Conservation (phyloP, 805 yeast species). For the Candida pseudoglaebosa region DNA sequence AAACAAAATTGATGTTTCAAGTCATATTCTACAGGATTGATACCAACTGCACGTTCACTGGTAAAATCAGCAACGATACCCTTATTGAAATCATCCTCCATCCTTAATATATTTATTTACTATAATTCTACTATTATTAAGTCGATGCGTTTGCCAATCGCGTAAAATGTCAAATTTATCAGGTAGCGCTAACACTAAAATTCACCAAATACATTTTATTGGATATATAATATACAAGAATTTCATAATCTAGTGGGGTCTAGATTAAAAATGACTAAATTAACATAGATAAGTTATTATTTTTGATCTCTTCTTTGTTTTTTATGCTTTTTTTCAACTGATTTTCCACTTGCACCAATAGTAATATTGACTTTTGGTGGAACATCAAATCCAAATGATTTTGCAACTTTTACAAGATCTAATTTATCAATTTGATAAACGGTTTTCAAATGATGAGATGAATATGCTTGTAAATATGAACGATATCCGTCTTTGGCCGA, state of each 20-base stretch:
- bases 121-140: neutral
- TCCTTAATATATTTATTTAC: too few relatives aligned
- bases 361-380: slow-evolving; percentile 97
- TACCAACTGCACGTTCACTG: neutral
- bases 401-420: slow-evolving; percentile 91
- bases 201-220: neutral
- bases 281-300: neutral
- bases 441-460: slow-evolving; percentile 92
- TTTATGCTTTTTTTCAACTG: slow-evolving; percentile 46
- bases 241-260: neutral
- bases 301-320: slow-evolving; percentile 33
- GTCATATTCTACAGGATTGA: slow-evolving; percentile 5
- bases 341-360: slow-evolving; percentile 86
- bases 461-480: slow-evolving; percentile 94
- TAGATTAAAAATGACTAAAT: too few relatives aligned
- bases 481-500: slow-evolving; percentile 97
- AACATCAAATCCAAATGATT: slow-evolving; percentile 87
- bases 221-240: neutral
- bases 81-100: neutral
- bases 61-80: neutral
- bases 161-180: neutral
- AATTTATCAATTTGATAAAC: slow-evolving; percentile 95
- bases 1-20: slow-evolving; percentile 19
- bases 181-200: neutral
- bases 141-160: neutral